These are phyloP conservation scores for Alternaria triticina DNA, from an alignment of 2,329 filamentous ascomycete genomes.

Conservation along the genomic window DNA sequence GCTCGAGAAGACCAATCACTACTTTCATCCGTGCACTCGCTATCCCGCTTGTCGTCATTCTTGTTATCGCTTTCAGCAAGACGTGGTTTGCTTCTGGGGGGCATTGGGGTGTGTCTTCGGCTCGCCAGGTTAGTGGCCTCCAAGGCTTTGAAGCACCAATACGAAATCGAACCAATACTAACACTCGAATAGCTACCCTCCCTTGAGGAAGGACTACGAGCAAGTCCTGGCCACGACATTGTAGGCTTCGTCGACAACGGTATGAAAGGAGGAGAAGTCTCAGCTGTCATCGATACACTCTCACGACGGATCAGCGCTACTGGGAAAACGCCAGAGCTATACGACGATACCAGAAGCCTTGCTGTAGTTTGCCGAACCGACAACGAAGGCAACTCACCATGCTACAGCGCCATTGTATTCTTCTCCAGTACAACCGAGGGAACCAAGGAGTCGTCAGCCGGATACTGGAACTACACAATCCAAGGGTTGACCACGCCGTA, in stretches of 20 bases:
- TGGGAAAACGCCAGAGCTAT: constrained; percentile 65
- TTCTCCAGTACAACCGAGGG: constrained; percentile 77
- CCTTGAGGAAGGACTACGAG: background rate
- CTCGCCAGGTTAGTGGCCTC: background rate
- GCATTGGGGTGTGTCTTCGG: background rate
- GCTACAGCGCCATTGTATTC: constrained; percentile 78
- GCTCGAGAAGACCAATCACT: background rate
- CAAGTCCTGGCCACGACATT: constrained; percentile 63
- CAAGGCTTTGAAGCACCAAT: background rate
- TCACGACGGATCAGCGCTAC: constrained; percentile 61
- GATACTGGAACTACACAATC: constrained; percentile 86
- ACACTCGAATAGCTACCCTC: background rate
- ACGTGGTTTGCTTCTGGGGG: background rate
- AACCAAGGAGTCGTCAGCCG: constrained; percentile 43
- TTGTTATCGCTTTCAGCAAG: background rate
- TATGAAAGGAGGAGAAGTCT: constrained; percentile 70
- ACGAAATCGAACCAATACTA: background rate
- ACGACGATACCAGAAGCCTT: constrained; percentile 63
- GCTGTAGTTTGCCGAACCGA: constrained; percentile 64
- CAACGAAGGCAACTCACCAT: constrained; percentile 68
- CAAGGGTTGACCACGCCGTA: constrained; percentile 76
- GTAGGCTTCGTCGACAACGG: constrained; percentile 83
- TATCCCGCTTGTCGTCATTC: background rate
- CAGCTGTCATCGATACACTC: constrained; percentile 71
- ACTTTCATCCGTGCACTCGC: background rate